These are phyloP conservation scores for Zygosaccharomyces bailii DNA, from an alignment of 805 yeast genomes.

Conservation along the genomic window DNA sequence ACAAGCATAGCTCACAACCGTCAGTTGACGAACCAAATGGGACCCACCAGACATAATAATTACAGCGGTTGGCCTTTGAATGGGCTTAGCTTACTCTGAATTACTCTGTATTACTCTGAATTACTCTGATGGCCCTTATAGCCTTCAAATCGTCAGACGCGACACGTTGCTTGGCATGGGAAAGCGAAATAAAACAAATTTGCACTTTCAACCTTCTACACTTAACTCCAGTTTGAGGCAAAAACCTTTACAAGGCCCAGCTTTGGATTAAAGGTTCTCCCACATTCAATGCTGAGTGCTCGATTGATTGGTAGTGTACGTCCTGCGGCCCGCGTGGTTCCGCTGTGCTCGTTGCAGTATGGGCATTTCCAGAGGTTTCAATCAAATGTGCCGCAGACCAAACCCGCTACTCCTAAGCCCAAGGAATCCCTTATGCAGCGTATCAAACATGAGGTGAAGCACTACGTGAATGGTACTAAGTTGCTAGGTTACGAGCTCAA, in stretches of 20 bases:
- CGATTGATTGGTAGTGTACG: conserved; percentile 5
- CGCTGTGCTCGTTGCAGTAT: conserved; percentile 4
- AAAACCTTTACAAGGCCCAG: not conserved
- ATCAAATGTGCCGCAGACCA: conserved; percentile 1
- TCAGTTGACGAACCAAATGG: conserved; percentile 6
- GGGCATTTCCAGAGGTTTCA: conserved; percentile 6
- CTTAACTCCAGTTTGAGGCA: not conserved
- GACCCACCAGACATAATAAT: not conserved
- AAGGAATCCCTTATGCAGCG: conserved; percentile 39
- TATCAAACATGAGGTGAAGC: conserved; percentile 83
- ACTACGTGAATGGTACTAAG: conserved; percentile 96
- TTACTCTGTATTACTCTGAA: not conserved
- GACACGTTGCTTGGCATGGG: conserved; percentile 1
- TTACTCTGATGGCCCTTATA: not conserved
- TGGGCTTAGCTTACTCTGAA: not conserved
- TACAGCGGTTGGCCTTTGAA: not conserved
- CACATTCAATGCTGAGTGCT: conserved; percentile 5
- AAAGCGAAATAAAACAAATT: conserved; percentile 7
- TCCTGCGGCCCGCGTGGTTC: conserved; percentile 6
- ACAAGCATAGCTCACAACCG: conserved; percentile 16
- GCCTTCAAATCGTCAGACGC: conserved; percentile 2
- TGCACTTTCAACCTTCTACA: conserved; percentile 4
- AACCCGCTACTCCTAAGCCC: conserved; percentile 12
- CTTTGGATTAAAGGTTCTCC: not conserved
- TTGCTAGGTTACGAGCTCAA: conserved; percentile 84